These are phyloP conservation scores for Micractinium sp. DNA, from an alignment of 139 green algal genomes.

Conservation along the genomic window DNA sequence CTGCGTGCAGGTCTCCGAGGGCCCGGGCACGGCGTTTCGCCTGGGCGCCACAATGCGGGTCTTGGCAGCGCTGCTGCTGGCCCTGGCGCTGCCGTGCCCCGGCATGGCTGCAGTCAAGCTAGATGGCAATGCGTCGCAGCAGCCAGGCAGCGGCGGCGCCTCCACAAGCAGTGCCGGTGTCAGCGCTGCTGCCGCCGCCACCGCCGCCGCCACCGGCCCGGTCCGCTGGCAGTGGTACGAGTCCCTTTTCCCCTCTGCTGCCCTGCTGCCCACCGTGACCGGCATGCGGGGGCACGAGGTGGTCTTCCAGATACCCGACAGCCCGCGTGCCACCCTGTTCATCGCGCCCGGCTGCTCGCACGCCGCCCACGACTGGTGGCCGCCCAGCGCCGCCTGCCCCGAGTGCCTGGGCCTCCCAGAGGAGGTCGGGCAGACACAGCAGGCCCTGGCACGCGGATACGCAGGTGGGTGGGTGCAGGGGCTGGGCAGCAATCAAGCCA, in stretches of 20 bases:
- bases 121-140: background rate
- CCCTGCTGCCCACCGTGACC: background rate
- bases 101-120: background rate
- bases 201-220: background rate
- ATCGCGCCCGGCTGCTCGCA: conserved; percentile 23
- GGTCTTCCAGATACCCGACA: background rate
- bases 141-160: background rate
- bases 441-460: conserved; percentile 19
- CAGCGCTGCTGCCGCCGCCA: background rate
- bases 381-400: background rate
- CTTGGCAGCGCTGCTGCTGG: background rate
- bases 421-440: conserved; percentile 28
- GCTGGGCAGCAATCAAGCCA: background rate
- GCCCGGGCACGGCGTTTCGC: background rate
- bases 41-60: background rate
- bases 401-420: conserved; percentile 24
- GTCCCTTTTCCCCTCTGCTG: background rate
- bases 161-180: background rate
- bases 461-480: conserved; percentile 11
- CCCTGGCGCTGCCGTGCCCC: background rate
- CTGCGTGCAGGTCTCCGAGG: background rate
- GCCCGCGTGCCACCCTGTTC: conserved; percentile 3
- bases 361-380: conserved; percentile 24
- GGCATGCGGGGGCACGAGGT: conserved; percentile 3
- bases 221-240: conserved; percentile 19